These are phyloP conservation scores for Colletotrichum spinosum DNA, from an alignment of 2,329 filamentous ascomycete species.

Conservation along the genomic window DNA sequence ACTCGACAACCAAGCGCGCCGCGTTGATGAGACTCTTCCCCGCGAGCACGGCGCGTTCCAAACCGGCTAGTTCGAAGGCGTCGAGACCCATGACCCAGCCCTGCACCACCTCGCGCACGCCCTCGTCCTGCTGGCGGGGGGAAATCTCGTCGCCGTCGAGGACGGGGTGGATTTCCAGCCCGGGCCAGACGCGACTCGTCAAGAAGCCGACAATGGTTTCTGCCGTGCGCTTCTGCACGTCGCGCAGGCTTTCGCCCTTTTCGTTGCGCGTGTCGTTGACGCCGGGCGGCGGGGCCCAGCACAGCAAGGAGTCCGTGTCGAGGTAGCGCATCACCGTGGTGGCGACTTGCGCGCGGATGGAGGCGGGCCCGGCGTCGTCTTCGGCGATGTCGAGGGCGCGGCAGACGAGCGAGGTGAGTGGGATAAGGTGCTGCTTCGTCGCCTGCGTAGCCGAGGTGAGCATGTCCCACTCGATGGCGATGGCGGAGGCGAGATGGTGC, in stretches of 20 bases:
- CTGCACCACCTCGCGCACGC: slow-evolving; percentile 80
- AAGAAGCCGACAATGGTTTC: slow-evolving; percentile 79
- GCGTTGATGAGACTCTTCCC: slow-evolving; percentile 88
- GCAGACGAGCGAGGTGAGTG: slow-evolving; percentile 85
- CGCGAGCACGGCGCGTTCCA: slow-evolving; percentile 86
- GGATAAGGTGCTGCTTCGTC: slow-evolving; percentile 87
- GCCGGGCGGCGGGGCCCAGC: slow-evolving; percentile 77
- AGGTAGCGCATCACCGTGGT: slow-evolving; percentile 84
- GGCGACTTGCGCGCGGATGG: slow-evolving; percentile 73
- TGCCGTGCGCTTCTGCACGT: slow-evolving; percentile 77
- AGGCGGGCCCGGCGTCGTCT: slow-evolving; percentile 69
- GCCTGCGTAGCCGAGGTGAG: slow-evolving; percentile 86
- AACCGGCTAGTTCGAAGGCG: slow-evolving; percentile 84
- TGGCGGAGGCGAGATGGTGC: slow-evolving; percentile 82
- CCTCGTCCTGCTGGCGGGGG: slow-evolving; percentile 77
- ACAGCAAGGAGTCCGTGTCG: slow-evolving; percentile 91
- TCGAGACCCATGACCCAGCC: slow-evolving; percentile 81
- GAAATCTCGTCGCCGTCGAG: slow-evolving; percentile 83
- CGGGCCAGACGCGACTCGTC: slow-evolving; percentile 82
- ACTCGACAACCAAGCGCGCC: slow-evolving; percentile 83
- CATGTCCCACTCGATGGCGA: slow-evolving; percentile 94
- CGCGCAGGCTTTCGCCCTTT: slow-evolving; percentile 71
- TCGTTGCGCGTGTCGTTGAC: slow-evolving; percentile 60
- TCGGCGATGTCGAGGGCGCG: slow-evolving; percentile 84
- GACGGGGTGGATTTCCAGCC: slow-evolving; percentile 81